Base-by-base conservation (phyloP, 345 rosid genomes). In the Eutrema japonicum region DNA sequence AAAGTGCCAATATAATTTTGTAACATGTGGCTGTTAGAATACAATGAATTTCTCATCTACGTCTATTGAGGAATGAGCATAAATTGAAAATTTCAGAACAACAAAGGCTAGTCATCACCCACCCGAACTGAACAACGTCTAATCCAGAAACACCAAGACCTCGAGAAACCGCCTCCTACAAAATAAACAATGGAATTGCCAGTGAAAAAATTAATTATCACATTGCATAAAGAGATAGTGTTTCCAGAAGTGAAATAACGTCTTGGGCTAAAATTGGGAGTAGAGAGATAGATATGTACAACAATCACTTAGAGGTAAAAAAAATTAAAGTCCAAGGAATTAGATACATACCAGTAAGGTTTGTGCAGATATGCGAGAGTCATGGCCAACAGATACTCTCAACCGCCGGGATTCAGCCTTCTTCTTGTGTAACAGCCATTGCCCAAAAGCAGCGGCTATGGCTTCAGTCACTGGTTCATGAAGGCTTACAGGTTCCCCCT, bases 91-190 rank as follows among this genome's bases (percentile, higher is more conserved):
- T 11, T 46, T 42, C 33, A 61, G 37, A 26, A 47, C 9, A 70
- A 10, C 33, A 50, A 61, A 70, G 70, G 32, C 38, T 35, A 27
- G 59, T 42, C 38, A 75, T 73, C 33, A 82, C 95, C 68, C 70
- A 95, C 99, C 99, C 98, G 64, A 84, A 95, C 70, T 87, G 98
- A 78, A 95, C 82, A 64, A 95, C 96, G 65, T 86, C 89, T 73
- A 88, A 52, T 70, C 96, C 94, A 33, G 88, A 87, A 55, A 81
- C 62, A 68, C 85, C 78, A 76, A 95, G 78, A 65, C 99, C 97
- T 56, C 88, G 88, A 75, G 97, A 84, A 82, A 92, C 93, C 2
- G 94, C 96, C 64, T 87, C 97, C 98, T 95, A 87, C 60, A 79
- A 76, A 71, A 79, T 48, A 72, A 65, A 71, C 38, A 48, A 62